Base-by-base conservation (phyloP, 179 eudicot species). In the Silene vulgaris region DNA sequence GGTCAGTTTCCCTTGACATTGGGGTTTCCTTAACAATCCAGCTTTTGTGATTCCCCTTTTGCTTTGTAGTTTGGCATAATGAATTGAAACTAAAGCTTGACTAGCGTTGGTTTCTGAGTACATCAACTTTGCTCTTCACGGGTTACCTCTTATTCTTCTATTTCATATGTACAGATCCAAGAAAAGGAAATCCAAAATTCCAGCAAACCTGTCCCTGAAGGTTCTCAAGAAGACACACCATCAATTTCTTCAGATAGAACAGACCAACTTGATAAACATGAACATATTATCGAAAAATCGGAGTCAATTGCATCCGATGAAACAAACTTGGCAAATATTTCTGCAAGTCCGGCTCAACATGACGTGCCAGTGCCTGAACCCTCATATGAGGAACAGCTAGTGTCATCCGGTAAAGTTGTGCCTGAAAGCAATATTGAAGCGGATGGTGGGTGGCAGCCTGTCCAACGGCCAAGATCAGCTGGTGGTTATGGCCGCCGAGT, bases 371-470 rank as follows among this genome's bases (percentile, higher is more conserved):
- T 81, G 54, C 75, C 54, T 72, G 87, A 84, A 78, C 86, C 82
- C 81, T 78, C 59, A 63, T 45, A 65, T 19, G 68, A 54, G 43
- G 85, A 80, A 75, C 80, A 79, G 63, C 79, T 77, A 20, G 74
- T 70, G 50, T 66, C 68, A 79, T 61, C 83, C 54, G 75, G 71
- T 79, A 86, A 85, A 74, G 76, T 77, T 71, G 74, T 67, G 66
- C 74, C 87, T 68, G 96, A 89, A 76, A 69, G 80, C 76, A 82
- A 76, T 74, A 84, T 83, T 84, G 98, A 91, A 84, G 92, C 85
- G 72, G 99, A 91, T 76, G 91, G 93, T 65, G 99, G 90, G 67
- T 96, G 99, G 99, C 96, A 91, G 79, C 88, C 97, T 28, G 99
- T 96, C 78, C 99, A 93, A 75, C 85, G 89, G 79, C 95, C 98